Conservation (phyloP, 75 land plant species). For the Pinus taeda region DNA sequence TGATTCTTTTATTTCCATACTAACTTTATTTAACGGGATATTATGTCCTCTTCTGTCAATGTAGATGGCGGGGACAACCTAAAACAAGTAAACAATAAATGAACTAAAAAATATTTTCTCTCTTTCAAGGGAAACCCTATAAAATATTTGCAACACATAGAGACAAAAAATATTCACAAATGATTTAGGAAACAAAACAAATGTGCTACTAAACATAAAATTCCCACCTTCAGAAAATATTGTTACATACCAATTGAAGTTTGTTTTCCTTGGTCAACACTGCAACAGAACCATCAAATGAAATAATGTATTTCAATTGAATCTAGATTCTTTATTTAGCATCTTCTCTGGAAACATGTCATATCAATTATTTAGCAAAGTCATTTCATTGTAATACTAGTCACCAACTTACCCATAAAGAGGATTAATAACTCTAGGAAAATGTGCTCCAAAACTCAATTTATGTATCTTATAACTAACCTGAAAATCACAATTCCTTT, state of each 20-base stretch:
- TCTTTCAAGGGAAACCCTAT: not conserved
- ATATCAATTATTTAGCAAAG: too few relatives aligned
- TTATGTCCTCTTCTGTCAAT: constrained; percentile 66
- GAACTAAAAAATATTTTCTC: not conserved
- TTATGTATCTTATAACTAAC: too few relatives aligned
- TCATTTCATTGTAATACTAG: too few relatives aligned
- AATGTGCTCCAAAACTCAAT: too few relatives aligned
- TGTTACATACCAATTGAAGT: constrained; percentile 69
- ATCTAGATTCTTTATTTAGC: not conserved
- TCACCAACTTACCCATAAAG: too few relatives aligned
- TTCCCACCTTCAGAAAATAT: constrained; percentile 87
- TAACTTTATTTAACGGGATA: constrained; percentile 84
- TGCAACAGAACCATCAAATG: constrained; percentile 24
- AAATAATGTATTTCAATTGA: not conserved
- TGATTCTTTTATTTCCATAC: not conserved
- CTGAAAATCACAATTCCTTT: too few relatives aligned
- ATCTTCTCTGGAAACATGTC: too few relatives aligned
- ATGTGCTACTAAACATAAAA: not conserved
- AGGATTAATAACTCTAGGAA: too few relatives aligned
- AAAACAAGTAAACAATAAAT: constrained; percentile 8
- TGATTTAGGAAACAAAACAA: not conserved
- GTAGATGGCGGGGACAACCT: constrained; percentile 94
- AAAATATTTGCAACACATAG: not conserved
- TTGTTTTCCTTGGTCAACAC: constrained; percentile 68
- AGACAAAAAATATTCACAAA: not conserved